phyloP scores from a whole-genome alignment of 2,329 filamentous ascomycete species.

The Trichoderma arundinaceum region DNA sequence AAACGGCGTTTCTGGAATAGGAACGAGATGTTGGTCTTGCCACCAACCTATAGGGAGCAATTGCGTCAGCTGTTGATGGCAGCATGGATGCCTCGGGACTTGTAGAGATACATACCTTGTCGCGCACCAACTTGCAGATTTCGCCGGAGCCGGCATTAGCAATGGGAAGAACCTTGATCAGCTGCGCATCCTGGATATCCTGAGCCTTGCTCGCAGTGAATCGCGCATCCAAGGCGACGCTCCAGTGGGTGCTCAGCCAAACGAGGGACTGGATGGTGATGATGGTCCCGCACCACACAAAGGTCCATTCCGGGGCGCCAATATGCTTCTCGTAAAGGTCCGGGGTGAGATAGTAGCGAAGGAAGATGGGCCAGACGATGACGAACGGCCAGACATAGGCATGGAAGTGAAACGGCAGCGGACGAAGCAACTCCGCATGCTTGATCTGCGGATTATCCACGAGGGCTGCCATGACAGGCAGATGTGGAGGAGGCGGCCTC shows the following conservation, averaged over 20 bases:
- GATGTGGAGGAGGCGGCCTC: slow-evolving; percentile 5
- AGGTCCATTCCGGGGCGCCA: slow-evolving; percentile 95
- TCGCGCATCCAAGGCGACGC: slow-evolving; percentile 79
- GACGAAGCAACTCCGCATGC: slow-evolving; percentile 85
- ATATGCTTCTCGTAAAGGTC: slow-evolving; percentile 91
- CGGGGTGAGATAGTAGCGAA: slow-evolving; percentile 81
- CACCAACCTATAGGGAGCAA: slow-evolving; percentile 60
- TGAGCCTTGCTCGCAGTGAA: slow-evolving; percentile 79
- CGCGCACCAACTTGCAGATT: slow-evolving; percentile 80
- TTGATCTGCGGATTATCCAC: slow-evolving; percentile 92
- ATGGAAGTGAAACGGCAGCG: slow-evolving; percentile 79
- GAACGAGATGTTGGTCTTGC: slow-evolving; percentile 81
- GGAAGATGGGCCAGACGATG: slow-evolving; percentile 89
- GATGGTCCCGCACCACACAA: slow-evolving; percentile 89
- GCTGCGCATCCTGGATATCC: slow-evolving; percentile 72
- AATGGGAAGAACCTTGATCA: slow-evolving; percentile 92
- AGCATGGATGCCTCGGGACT: neutral
- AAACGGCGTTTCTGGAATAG: slow-evolving; percentile 98
- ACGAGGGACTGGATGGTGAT: slow-evolving; percentile 84
- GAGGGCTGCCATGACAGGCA: slow-evolving; percentile 65
- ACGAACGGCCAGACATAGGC: slow-evolving; percentile 92
- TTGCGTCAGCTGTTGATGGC: slow-evolving; percentile 3
- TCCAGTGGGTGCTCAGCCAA: slow-evolving; percentile 98
- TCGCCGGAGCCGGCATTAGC: slow-evolving; percentile 89
- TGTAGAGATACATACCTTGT: slow-evolving; percentile 58